phyloP scores from a whole-genome alignment of 495 filamentous ascomycete genomes.

The Neurospora sp. region DNA sequence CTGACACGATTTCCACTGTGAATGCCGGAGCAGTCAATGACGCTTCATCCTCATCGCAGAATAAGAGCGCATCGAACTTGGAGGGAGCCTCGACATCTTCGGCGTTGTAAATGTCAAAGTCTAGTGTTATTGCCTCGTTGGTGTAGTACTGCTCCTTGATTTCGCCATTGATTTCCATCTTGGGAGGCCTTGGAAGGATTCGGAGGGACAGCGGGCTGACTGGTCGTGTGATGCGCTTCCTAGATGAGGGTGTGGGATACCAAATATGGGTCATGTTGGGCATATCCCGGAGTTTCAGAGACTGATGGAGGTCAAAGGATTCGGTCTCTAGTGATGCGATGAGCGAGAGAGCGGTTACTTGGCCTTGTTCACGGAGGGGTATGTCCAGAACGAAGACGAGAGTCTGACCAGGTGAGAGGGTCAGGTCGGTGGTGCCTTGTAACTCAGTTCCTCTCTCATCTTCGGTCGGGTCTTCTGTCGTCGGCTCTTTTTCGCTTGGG shows the following conservation, averaged over 20 bases:
- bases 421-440: constrained; percentile 53
- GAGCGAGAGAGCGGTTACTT: constrained; percentile 55
- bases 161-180: constrained; percentile 63
- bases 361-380: constrained; percentile 70
- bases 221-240: constrained; percentile 37
- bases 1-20: constrained; percentile 30
- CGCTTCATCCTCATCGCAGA: constrained; percentile 40
- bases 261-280: constrained; percentile 35
- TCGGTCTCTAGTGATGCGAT: constrained; percentile 53
- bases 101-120: constrained; percentile 64
- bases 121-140: constrained; percentile 60
- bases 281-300: constrained; percentile 41
- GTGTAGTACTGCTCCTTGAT: constrained; percentile 67
- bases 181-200: constrained; percentile 83
- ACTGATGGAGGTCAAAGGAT: constrained; percentile 58
- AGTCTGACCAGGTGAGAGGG: constrained; percentile 55
- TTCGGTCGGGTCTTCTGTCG: constrained; percentile 20
- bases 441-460: constrained; percentile 20
- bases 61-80: constrained; percentile 55
- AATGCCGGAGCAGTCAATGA: constrained; percentile 28
- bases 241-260: constrained; percentile 42
- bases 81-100: constrained; percentile 73
- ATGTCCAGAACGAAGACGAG: constrained; percentile 63
- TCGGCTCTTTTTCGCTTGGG: constrained; percentile 11
- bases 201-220: constrained; percentile 43